A percentile compares a stretch with the other conserved stretches of the same genome.
These are phyloP conservation scores for Pseudomassariella vexata DNA, from an alignment of 2,329 filamentous ascomycete genomes.

Conservation along the genomic window DNA sequence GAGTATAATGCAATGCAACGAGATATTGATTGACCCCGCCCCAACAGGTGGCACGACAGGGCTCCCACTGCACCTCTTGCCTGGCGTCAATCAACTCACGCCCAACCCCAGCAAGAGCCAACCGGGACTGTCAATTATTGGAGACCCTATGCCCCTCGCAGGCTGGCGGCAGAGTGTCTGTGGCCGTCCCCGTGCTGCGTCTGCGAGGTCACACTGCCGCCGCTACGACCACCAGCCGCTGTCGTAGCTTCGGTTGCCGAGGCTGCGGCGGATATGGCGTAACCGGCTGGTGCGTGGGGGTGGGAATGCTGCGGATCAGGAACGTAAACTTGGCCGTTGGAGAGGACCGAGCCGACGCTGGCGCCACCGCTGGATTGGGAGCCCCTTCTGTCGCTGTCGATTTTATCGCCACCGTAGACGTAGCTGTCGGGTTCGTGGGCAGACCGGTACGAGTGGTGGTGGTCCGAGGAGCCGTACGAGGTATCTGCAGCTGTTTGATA, in stretches of 20 bases:
- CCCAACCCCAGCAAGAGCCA: constrained; percentile 15
- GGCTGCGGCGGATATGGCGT: constrained; percentile 12
- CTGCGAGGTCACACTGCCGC: constrained; percentile 18
- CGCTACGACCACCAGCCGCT: constrained; percentile 10
- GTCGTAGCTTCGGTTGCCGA: constrained; percentile 9
- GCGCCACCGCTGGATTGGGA: constrained; percentile 18
- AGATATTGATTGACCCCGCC: constrained; percentile 3
- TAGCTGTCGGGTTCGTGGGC: constrained; percentile 18
- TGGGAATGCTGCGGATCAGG: constrained; percentile 19
- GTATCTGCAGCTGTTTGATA: constrained; percentile 13
- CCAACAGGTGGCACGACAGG: constrained; percentile 2
- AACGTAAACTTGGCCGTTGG: constrained; percentile 28
- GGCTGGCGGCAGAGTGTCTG: constrained; percentile 25
- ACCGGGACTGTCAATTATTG: constrained; percentile 12
- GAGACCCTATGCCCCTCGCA: constrained; percentile 20
- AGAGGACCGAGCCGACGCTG: constrained; percentile 16
- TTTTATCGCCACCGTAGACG: constrained; percentile 21
- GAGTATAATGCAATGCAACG: too few relatives aligned
- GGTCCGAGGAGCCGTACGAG: constrained; percentile 12
- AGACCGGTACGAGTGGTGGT: constrained; percentile 13
- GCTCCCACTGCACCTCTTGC: background rate
- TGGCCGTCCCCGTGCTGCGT: constrained; percentile 18
- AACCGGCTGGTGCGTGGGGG: constrained; percentile 11
- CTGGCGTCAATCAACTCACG: constrained; percentile 12
- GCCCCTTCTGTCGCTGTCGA: constrained; percentile 15